Evolutionary conservation across 169 alveolate species (phyloP), one percentile per base, ranked within the genome.

Genomic region (Amoebophrya sp.): DNA sequence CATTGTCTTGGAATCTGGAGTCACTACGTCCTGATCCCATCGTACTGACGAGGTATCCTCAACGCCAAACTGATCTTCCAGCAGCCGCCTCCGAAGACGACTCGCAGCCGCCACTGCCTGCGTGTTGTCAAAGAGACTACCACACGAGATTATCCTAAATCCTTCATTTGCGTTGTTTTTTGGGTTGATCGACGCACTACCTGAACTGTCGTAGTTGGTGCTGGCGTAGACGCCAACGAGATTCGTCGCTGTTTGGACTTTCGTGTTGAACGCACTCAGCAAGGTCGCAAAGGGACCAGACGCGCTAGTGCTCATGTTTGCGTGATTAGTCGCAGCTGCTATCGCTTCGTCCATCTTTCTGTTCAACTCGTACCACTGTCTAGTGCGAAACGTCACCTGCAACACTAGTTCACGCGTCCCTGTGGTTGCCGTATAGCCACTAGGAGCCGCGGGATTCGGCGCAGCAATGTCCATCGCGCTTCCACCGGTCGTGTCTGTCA

Each of bases 401-500:
- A 65, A 36, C 83, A 65, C 3, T 0, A 65, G n/a, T n/a, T n/a
- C 65, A 18, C 65, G 39, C 83, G 36, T 26, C 83, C 18, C 83
- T 18, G 18, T 65, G 83, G 39, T 26, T 6, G 83, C n/a, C 83
- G 39, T 26, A 6, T 65, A 29, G 36, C 2, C 2, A 36, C 36
- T 10, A 29, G 83, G 39, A n/a, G n/a, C n/a, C 83, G 83, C 83
- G 39, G 83, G 83, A 36, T 26, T 65, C n/a, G 83, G 83, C 83
- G 83, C 33, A 6, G 83, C 83, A 0, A 65, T 1, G 10, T 6
- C 83, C 36, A 65, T 65, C 36, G 83, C 83, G 83, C 2, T 65
- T 10, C 83, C 83, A 36, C 83, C 33, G 83, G 36, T 18, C 0
- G 83, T 65, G 83, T 65, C 83, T 29, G 2, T 26, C 36, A 65